Conservation (phyloP, 1,284 basidiomycete species). For the Sphagnurus paluster region DNA sequence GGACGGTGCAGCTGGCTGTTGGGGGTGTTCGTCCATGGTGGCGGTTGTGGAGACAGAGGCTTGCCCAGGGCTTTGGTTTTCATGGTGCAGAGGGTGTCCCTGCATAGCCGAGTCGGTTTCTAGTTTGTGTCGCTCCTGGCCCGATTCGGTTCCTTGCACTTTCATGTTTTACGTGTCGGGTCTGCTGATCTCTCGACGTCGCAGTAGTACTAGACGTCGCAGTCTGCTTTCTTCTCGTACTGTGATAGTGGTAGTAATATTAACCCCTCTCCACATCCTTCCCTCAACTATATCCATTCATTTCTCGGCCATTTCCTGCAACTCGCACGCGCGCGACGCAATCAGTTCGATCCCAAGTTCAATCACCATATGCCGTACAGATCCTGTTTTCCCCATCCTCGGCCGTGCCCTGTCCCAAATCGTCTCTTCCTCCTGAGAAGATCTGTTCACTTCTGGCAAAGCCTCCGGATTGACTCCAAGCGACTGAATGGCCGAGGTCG, state of each 20-base stretch:
- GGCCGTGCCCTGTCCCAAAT: conserved; percentile 12
- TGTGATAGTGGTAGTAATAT: too few species aligned
- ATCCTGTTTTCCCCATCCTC: conserved; percentile 5
- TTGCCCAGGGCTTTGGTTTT: conserved; percentile 16
- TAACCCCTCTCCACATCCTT: too few species aligned
- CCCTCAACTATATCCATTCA: conserved; percentile 13
- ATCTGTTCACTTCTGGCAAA: conserved; percentile 16
- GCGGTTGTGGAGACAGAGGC: conserved; percentile 12
- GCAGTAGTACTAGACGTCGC: too few species aligned
- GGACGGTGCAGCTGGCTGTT: conserved; percentile 12
- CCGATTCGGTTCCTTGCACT: conserved; percentile 17
- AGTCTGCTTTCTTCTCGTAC: too few species aligned
- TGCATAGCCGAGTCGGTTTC: conserved; percentile 21
- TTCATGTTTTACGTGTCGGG: conserved; percentile 7
- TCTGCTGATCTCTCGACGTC: not conserved
- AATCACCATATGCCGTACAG: conserved; percentile 11
- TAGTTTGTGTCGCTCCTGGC: conserved; percentile 8
- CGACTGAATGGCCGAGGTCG: conserved; percentile 5
- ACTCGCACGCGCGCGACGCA: too few species aligned
- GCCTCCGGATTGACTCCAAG: conserved; percentile 7
- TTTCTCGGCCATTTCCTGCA: conserved; percentile 17
- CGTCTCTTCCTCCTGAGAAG: conserved; percentile 12
- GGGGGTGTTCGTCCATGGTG: conserved; percentile 19
- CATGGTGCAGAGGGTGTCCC: conserved; percentile 16
- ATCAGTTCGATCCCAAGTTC: conserved; percentile 9